Evolutionary conservation across 768 basidiomycete species (phyloP), one percentile per base, ranked within the genome.

Genomic region (Scleroderma citrinum): DNA sequence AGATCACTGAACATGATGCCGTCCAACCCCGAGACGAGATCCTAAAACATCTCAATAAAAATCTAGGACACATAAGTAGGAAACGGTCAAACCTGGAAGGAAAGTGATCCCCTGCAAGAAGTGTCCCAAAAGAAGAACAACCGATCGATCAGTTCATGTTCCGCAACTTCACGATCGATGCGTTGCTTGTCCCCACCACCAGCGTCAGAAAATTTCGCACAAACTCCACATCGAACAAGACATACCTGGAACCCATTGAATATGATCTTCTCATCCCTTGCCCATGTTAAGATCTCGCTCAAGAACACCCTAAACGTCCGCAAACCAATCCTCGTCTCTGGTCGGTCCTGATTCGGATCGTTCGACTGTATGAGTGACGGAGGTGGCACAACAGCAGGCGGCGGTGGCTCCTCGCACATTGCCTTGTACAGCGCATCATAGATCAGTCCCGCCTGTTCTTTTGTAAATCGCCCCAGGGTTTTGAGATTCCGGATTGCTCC

Each of bases 101-200:
- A 92, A 35, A 99, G 67, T 2, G 93, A 85, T 0, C 94, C 95
- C 50, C 77, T 72, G 62, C 78, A 81, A 17, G 83, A 78, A 2
- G 72, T 77, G 69, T 99, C 96, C 95, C 95, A 99, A 61, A 90
- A 92, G 70, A 77, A 92, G 71, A 96, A 99, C 43, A 99, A 67
- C 20, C 93, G 75, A 60, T 97, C 92, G 47, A 98, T 89, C 50
- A 99, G 76, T 59, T 96, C 94, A 59, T 98, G 96, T 53, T 99
- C 96, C 30, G 92, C 92, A n/a, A 95, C 76, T 59, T 84, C 80
- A 43, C 89, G 78, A 60, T 96, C 92, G 20, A 92, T 72, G 44
- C 96, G 83, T 80, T 89, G 84, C 88, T 91, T 59, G 23, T 53
- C 32, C 17, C 16, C 38, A 39, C 38, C 37, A 24, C 4, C 40